Evolutionary conservation across 768 basidiomycete genomes (phyloP), one percentile per base, ranked within the genome.

Genomic region (Heimioporus sp.): DNA sequence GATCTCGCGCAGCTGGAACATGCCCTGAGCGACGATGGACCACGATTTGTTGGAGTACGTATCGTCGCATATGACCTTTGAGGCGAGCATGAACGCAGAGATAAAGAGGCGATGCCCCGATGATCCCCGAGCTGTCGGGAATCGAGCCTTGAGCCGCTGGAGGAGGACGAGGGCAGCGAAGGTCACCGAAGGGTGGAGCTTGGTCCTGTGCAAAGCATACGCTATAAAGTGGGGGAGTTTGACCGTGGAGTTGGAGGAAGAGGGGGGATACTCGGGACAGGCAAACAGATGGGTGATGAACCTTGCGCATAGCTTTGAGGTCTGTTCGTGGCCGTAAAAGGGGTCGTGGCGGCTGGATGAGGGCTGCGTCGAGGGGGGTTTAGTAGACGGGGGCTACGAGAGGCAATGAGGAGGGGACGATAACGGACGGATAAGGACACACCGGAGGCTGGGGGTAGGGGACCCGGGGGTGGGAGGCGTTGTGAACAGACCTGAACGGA

Each of bases 31-130:
- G 37, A 95, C 92, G 41, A 94, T 87, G 6, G 83, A 81, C 92
- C 92, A 95, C 0, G 87, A 90, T 65, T 92, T 92, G 79, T 94
- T 94, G 15, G 88, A 91, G 67, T 94, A 95, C 0, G 91, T 94
- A 61, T 94, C 92, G 73, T 95, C 92, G 71, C 92, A 93, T 44
- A 92, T 87, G n/a, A 93, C 87, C 64, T 86, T 86, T 3, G 77
- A 79, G 0, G 83, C 77, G 59, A 86, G 82, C 86, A 88, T 88
- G 63, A 87, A 85, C 0, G 87, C 84, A 0, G 83, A 83, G 13
- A 89, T 79, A 61, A 87, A 87, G 0, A 89, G 64, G 0, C 87
- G 77, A 49, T 89, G 87, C 0, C 87, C 87, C 0, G 82, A 85
- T 1, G 83, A 85, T 17, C 86, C 87, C 46, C 83, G 80, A n/a